phyloP scores from a whole-genome alignment of 208 protist species.

The Sergeia podlipaevii region DNA sequence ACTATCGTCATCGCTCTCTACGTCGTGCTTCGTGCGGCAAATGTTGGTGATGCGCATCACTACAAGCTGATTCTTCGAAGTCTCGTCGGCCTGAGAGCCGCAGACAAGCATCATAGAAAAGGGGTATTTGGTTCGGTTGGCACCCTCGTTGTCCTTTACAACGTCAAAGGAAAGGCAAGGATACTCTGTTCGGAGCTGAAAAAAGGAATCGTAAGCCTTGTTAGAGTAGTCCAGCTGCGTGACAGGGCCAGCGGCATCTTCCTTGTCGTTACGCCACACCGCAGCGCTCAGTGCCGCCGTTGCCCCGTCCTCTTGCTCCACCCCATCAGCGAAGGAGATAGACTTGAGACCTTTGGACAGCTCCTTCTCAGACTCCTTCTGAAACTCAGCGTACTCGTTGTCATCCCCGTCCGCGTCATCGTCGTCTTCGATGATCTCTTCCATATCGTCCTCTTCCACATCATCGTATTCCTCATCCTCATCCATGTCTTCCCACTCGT shows the following conservation, averaged over 20 bases:
- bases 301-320: constrained; percentile 14
- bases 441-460: constrained; percentile 63
- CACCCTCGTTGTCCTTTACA: constrained; percentile 52
- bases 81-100: constrained; percentile 94
- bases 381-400: constrained; percentile 77
- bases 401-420: constrained; percentile 42
- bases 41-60: constrained; percentile 93
- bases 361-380: constrained; percentile 42
- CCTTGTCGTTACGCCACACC: constrained; percentile 44
- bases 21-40: constrained; percentile 92
- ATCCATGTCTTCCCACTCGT: constrained; percentile 19
- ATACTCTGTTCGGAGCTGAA: constrained; percentile 87
- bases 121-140: constrained; percentile 84
- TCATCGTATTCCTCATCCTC: constrained; percentile 35
- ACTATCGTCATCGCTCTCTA: constrained; percentile 87
- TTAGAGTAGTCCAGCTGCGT: constrained; percentile 81
- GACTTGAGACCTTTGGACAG: constrained; percentile 37
- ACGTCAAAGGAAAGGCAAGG: constrained; percentile 88
- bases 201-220: constrained; percentile 89
- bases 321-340: constrained; percentile 59
- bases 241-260: no score
- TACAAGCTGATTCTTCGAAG: constrained; percentile 92
- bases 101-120: constrained; percentile 91
- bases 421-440: constrained; percentile 48
- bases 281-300: no score